phyloP scores from a whole-genome alignment of 805 yeast genomes.

The Schwanniomyces polymorphus region DNA sequence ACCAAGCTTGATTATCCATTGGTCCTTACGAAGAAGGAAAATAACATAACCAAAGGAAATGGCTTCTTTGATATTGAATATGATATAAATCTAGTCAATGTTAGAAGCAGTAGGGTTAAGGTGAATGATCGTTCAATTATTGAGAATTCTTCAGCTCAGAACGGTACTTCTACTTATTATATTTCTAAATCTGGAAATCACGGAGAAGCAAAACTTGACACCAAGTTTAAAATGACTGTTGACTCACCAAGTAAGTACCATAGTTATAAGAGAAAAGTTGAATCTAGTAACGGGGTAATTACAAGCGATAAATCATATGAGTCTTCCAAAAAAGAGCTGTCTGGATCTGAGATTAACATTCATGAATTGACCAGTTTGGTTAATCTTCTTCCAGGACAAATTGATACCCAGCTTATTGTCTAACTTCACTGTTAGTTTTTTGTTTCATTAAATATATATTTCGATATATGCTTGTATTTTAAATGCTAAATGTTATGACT shows the following conservation, averaged over 20 bases:
- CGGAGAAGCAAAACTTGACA: slow-evolving; percentile 31
- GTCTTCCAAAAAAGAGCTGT: not conserved
- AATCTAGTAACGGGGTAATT: slow-evolving; percentile 33
- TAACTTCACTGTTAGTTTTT: not conserved
- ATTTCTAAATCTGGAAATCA: slow-evolving; percentile 26
- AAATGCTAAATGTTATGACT: not conserved
- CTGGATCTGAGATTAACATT: not conserved
- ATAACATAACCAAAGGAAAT: slow-evolving; percentile 2
- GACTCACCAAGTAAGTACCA: slow-evolving; percentile 14
- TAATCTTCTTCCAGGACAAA: not conserved
- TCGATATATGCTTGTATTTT: not conserved
- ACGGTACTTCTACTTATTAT: slow-evolving; percentile 28
- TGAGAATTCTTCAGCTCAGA: slow-evolving; percentile 16
- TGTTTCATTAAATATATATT: not conserved
- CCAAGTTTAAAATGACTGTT: slow-evolving; percentile 23
- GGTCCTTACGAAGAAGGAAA: slow-evolving; percentile 10
- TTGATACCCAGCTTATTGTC: not conserved
- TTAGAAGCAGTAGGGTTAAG: slow-evolving; percentile 12
- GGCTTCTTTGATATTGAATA: slow-evolving; percentile 15
- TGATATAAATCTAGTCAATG: slow-evolving; percentile 17
- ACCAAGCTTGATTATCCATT: slow-evolving; percentile 30
- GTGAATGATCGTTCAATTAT: slow-evolving; percentile 3
- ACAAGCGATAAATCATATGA: slow-evolving; percentile 8
- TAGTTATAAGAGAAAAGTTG: slow-evolving; percentile 30
- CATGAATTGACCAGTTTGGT: not conserved